Conservation (phyloP, 371 early-diverging fungal genomes). For the Saksenaea oblongispora region DNA sequence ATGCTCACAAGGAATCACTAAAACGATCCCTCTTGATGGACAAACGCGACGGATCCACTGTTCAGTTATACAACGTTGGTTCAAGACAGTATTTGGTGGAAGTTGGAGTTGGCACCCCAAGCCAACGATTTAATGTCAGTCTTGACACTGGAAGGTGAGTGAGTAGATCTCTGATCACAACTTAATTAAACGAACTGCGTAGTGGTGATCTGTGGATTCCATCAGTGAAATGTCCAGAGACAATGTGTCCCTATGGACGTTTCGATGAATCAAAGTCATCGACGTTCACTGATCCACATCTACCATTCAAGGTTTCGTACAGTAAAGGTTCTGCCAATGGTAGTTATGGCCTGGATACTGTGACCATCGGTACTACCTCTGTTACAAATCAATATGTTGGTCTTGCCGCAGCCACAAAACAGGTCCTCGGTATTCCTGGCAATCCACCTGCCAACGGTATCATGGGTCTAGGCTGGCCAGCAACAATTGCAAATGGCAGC, state of each 20-base stretch:
- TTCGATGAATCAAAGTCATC: conserved; percentile 36
- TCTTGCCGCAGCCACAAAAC: neutral
- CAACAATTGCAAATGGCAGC: neutral
- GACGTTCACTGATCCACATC: conserved; percentile 23
- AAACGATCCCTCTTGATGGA: neutral
- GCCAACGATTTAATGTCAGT: neutral
- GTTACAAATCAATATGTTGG: neutral
- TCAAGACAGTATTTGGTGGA: neutral
- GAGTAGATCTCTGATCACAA: neutral
- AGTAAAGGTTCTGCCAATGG: conserved; percentile 49
- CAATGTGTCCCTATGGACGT: conserved; percentile 33
- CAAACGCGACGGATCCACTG: neutral
- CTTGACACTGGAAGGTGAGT: neutral
- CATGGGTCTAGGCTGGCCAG: neutral
- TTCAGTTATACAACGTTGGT: neutral
- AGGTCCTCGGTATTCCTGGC: neutral
- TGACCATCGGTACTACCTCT: conserved; percentile 13
- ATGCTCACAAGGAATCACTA: neutral
- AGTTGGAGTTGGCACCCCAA: neutral
- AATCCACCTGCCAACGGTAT: neutral
- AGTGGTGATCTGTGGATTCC: conserved; percentile 52
- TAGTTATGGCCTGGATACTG: conserved; percentile 35
- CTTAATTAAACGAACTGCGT: neutral
- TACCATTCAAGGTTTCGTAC: conserved; percentile 35
- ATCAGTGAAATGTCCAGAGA: conserved; percentile 27